A percentile compares a stretch with the other conserved stretches of the same genome.
Evolutionary conservation across 2,329 filamentous ascomycete species (phyloP).

Genomic region (Penicillium sp.): DNA sequence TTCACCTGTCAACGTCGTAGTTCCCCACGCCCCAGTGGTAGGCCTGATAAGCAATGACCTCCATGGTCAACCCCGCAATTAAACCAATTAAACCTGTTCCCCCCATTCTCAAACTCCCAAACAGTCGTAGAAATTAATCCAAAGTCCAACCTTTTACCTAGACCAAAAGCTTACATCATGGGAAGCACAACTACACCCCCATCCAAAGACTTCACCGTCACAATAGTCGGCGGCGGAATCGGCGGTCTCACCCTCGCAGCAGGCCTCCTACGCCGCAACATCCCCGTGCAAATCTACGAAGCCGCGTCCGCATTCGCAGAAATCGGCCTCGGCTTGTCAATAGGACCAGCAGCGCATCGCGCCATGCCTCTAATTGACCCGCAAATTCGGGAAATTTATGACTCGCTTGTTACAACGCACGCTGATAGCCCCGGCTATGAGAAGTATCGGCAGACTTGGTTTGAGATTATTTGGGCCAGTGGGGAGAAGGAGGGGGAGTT

Average conservation of each 20-base stretch:
- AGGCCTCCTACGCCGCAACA: constrained; percentile 54
- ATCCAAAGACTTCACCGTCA: constrained; percentile 53
- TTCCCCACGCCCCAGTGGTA: not conserved
- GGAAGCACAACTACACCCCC: not conserved
- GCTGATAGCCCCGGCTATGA: constrained; percentile 43
- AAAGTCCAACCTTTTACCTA: not conserved
- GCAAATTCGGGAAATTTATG: constrained; percentile 38
- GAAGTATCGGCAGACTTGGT: constrained; percentile 40
- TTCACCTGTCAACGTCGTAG: constrained; percentile 1
- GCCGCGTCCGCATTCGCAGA: constrained; percentile 61
- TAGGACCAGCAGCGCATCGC: constrained; percentile 62
- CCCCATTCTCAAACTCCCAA: not conserved
- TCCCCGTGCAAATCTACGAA: constrained; percentile 63
- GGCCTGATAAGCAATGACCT: not conserved
- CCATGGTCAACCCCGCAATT: not conserved
- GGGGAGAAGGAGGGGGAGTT: constrained; percentile 32
- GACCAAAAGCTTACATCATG: not conserved
- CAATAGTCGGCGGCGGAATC: constrained; percentile 66
- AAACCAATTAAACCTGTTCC: not conserved
- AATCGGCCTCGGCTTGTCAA: constrained; percentile 64
- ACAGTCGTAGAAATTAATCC: not conserved
- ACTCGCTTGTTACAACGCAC: constrained; percentile 42
- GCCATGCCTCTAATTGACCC: constrained; percentile 62
- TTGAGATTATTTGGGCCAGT: constrained; percentile 39
- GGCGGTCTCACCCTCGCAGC: constrained; percentile 62